Conservation (phyloP, 2,329 filamentous ascomycete species). For the Colletotrichum spinosum region DNA sequence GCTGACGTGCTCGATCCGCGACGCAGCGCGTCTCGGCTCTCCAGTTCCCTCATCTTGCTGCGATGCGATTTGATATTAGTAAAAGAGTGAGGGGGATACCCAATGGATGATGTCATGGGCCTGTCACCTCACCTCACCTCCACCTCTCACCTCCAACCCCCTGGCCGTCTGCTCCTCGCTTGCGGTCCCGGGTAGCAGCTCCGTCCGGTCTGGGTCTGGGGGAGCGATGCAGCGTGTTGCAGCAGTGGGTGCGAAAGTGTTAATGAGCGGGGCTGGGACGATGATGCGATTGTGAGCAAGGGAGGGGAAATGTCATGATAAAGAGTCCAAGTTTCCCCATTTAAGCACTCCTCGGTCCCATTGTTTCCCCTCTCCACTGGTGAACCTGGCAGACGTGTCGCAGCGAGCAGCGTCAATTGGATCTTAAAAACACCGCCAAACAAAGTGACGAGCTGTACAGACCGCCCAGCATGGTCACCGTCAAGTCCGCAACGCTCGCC, state of each 20-base stretch:
- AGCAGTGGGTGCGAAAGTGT: background rate
- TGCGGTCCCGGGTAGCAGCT: no score
- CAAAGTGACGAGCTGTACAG: background rate
- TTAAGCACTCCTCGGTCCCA: background rate
- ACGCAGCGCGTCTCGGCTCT: slow-evolving; percentile 18
- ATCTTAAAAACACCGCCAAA: background rate
- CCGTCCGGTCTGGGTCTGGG: no score
- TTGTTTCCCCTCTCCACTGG: background rate
- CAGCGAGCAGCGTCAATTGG: background rate
- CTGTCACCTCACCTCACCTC: background rate
- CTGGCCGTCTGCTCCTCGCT: no score
- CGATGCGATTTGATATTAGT: no score
- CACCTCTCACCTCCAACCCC: no score
- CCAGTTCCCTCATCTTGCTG: no score
- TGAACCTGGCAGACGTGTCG: no score
- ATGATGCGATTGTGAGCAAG: slow-evolving; percentile 28
- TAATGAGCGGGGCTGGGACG: background rate
- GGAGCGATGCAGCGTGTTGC: no score
- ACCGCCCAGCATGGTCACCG: slow-evolving; percentile 6
- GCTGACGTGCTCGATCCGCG: slow-evolving; percentile 20
- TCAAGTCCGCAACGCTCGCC: slow-evolving; percentile 5
- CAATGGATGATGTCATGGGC: slow-evolving; percentile 33
- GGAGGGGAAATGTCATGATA: background rate
- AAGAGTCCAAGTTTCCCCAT: background rate
- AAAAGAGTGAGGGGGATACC: slow-evolving; percentile 22